A percentile compares a stretch with the other conserved stretches of the same genome.
These are phyloP conservation scores for Kickxella alabastrina DNA, from an alignment of 192 early-diverging fungal species.

Conservation along the genomic window DNA sequence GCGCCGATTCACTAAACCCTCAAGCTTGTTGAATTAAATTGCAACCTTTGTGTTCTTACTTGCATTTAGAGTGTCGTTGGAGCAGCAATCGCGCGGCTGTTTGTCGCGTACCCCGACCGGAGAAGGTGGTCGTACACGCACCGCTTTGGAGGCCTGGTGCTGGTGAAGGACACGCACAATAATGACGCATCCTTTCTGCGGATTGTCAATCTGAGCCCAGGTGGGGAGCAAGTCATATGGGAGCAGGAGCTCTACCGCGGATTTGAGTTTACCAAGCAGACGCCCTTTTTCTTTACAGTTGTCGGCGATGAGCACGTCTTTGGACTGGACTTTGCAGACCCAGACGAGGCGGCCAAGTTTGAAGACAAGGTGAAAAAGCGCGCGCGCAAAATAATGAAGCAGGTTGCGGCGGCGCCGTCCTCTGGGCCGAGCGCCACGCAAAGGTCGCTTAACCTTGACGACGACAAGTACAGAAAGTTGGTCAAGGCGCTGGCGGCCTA, in stretches of 20 bases:
- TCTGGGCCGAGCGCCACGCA: slow-evolving; percentile 56
- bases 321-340: slow-evolving; percentile 70
- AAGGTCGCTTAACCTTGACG: slow-evolving; percentile 63
- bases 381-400: slow-evolving; percentile 8
- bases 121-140: slow-evolving; percentile 66
- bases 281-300: slow-evolving; percentile 69
- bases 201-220: slow-evolving; percentile 59
- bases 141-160: slow-evolving; percentile 64
- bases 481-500: slow-evolving; percentile 64
- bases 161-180: slow-evolving; percentile 63
- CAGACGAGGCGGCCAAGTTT: slow-evolving; percentile 62
- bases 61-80: slow-evolving; percentile 67
- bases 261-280: slow-evolving; percentile 62
- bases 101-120: slow-evolving; percentile 65
- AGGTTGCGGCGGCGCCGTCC: slow-evolving; percentile 13
- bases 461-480: slow-evolving; percentile 67
- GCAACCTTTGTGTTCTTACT: not conserved
- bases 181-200: slow-evolving; percentile 62
- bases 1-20: too few species aligned
- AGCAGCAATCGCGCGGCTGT: slow-evolving; percentile 71
- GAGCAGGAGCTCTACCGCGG: slow-evolving; percentile 76
- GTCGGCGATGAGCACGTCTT: slow-evolving; percentile 63
- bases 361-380: slow-evolving; percentile 57
- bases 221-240: slow-evolving; percentile 63
- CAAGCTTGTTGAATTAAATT: too few species aligned